phyloP scores from a whole-genome alignment of 1,284 basidiomycete species.

The Heliocybe sulcata region DNA sequence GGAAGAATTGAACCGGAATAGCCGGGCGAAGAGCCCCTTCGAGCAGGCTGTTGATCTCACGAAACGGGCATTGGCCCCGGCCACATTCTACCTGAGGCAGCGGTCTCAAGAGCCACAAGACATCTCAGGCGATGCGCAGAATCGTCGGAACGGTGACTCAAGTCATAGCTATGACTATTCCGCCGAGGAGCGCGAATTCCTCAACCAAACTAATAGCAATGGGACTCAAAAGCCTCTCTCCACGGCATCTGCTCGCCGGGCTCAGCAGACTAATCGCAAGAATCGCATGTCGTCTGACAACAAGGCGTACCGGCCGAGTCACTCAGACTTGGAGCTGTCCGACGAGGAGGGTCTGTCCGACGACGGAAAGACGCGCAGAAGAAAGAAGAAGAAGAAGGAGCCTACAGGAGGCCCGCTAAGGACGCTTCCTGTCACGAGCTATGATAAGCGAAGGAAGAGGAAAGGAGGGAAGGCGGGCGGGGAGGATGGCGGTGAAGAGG shows the following conservation, averaged over 20 bases:
- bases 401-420: slow-evolving; percentile 48
- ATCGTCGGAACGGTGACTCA: slow-evolving; percentile 32
- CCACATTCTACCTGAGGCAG: slow-evolving; percentile 54
- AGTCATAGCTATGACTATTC: slow-evolving; percentile 64
- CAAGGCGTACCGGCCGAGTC: slow-evolving; percentile 66
- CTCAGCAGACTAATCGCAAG: slow-evolving; percentile 17
- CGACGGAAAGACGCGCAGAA: slow-evolving; percentile 46
- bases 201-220: slow-evolving; percentile 19
- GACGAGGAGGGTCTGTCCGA: slow-evolving; percentile 55
- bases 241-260: slow-evolving; percentile 25
- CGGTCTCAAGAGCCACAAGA: slow-evolving; percentile 39
- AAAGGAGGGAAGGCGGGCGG: slow-evolving; percentile 28
- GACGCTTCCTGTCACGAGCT: slow-evolving; percentile 55
- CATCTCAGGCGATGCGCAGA: slow-evolving; percentile 18
- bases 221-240: slow-evolving; percentile 21
- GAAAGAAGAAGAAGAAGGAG: slow-evolving; percentile 45
- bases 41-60: slow-evolving; percentile 48
- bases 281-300: slow-evolving; percentile 67
- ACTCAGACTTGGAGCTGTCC: slow-evolving; percentile 51
- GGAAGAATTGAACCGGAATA: slow-evolving; percentile 17
- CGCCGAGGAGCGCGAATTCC: slow-evolving; percentile 60
- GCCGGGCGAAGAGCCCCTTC: slow-evolving; percentile 58
- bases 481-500: slow-evolving; percentile 24
- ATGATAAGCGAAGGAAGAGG: slow-evolving; percentile 46
- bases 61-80: slow-evolving; percentile 39